Base-by-base conservation (phyloP, 257 asterid genomes). In the Forsythia suspensa region DNA sequence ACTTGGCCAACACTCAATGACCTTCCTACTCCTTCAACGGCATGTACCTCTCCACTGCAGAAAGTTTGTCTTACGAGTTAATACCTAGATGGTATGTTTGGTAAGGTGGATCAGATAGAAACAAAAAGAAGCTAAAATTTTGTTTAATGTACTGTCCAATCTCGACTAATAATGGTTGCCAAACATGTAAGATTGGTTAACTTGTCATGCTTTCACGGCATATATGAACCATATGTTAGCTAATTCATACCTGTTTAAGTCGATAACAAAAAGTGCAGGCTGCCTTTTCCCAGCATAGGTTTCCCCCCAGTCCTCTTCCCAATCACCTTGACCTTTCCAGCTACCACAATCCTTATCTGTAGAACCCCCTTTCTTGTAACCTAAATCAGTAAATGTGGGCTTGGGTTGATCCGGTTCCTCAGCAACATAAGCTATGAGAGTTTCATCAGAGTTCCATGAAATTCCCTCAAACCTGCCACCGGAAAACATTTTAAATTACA, bases 261-360 rank as follows among this genome's bases (percentile, higher is more conserved):
- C 79, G 72, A 96, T 88, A 68, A 91, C 98, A 77, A 94, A 96
- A 71, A 92, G 94, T 3, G 97, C 91, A 36, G 99, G 95, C 82
- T 91, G 94, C 81, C 92, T 84, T 90, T 92, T 96, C 80, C 99
- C 94, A 69, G 88, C 87, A 78, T 96, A 96, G 63, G 93, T 82
- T 89, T 96, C 99, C 44, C 99, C 99, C 99, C 99, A 96, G 57
- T 91, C 95, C 86, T 94, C 99, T 85, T 94, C 98, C 96, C 97
- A 96, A n/a, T 88, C 94, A 43, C 97, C 99, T 84, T 87, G 94
- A 81, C 90, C 96, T 82, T 90, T 92, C 98, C 99, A 94, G 85
- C 88, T 92, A 73, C 91, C 89, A 61, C 85, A 69, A 74, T 92
- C 97, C 83, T 90, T 94, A 48, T 94, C 98, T 29, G 86, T 36